Conservation (phyloP, 2,329 filamentous ascomycete species). For the Talaromyces pinophilus region DNA sequence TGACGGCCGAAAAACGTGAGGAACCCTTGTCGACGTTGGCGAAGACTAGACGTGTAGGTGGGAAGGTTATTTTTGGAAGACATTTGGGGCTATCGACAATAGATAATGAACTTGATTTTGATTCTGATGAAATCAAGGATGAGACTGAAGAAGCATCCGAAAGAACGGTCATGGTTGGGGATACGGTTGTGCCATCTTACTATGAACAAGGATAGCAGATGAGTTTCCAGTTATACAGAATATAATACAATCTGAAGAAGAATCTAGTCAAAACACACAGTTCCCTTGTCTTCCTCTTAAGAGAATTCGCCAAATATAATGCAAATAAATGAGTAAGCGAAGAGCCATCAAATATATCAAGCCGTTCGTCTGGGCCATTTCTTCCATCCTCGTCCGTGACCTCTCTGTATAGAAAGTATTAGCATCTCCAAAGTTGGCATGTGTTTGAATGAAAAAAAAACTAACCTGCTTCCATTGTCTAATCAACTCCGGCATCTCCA, state of each 20-base stretch:
- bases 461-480: constrained; percentile 88
- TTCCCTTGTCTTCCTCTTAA: constrained; percentile 8
- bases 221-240: constrained; percentile 17
- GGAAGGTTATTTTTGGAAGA: constrained; percentile 85
- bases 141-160: not conserved
- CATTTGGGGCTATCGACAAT: constrained; percentile 57
- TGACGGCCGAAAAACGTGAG: constrained; percentile 71
- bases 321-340: constrained; percentile 8
- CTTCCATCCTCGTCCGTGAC: constrained; percentile 73
- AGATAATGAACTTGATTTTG: constrained; percentile 16
- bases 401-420: constrained; percentile 51
- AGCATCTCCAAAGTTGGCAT: not conserved
- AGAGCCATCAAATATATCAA: not conserved
- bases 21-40: constrained; percentile 88
- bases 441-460: not conserved
- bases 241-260: constrained; percentile 22
- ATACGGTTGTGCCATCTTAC: constrained; percentile 39
- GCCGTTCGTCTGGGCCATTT: constrained; percentile 63
- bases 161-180: constrained; percentile 40
- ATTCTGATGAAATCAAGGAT: constrained; percentile 21
- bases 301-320: constrained; percentile 11
- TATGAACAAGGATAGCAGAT: constrained; percentile 21
- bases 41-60: constrained; percentile 79
- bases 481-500: constrained; percentile 91
- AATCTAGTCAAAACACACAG: constrained; percentile 11